Evolutionary conservation across 345 rosid genomes (phyloP), one percentile per base, ranked within the genome.

Genomic region (Luvunga scandens): DNA sequence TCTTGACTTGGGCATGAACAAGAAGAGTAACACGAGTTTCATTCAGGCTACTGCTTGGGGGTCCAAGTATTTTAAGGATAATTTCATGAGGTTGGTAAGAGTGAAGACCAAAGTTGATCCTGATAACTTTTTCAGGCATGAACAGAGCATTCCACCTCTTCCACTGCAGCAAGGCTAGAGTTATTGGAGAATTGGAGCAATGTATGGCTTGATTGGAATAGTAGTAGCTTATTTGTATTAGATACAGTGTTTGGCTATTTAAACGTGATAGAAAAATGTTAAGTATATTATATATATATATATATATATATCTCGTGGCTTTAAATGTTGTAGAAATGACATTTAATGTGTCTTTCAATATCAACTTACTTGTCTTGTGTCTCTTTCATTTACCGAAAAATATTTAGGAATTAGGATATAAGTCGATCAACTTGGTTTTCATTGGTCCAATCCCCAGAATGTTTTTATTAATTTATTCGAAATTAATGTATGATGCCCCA

Each of bases 61-160:
- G 31, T 28, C 4, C 0, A 75, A 64, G 60, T 83, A 83, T 24
- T 83, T 85, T 38, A 74, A 74, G 63, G 71, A 66, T 0, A 83
- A 85, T 24, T 85, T 78, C 19, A 9, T 45, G 0, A 80, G 88
- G 59, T 75, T 88, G 81, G 81, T 81, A 28, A 34, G 72, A n/a
- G 80, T 84, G 42, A 88, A 88, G 67, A 74, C 81, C 0, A 60
- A 28, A 57, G 77, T 83, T 5, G 91, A 88, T 75, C 89, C 88
- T 2, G 28, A 56, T 10, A 83, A 88, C 71, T 84, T 88, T 79
- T 88, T 88, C 78, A 79, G 69, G 71, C 69, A 84, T 34, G 85
- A 88, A 71, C 91, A 85, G 79, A 84, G 88, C 76, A 86, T 88
- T 55, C 89, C 91, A 25, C 66, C 66, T 53, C 75, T 38, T 9